Conservation (phyloP, 331 rosid genomes). For the Erythrophleum ivorense region DNA sequence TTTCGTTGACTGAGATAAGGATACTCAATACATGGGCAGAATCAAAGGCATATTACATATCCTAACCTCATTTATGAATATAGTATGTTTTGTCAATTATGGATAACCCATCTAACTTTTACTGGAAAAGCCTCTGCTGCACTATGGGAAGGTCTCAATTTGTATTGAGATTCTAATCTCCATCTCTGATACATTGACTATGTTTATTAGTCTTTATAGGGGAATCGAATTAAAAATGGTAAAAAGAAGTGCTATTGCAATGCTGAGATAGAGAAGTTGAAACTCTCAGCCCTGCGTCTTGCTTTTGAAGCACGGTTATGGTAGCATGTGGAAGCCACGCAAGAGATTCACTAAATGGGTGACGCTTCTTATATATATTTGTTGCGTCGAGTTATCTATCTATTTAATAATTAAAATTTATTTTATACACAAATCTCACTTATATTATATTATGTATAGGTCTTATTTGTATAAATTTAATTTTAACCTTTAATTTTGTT, state of each 20-base stretch:
- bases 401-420: too few species aligned
- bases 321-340: constrained; percentile 37
- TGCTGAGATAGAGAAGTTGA: background rate
- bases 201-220: constrained; percentile 7
- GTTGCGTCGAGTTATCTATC: too few species aligned
- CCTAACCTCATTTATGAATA: background rate
- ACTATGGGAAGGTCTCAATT: constrained; percentile 6
- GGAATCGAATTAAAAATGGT: constrained; percentile 18
- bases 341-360: background rate
- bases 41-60: constrained; percentile 6
- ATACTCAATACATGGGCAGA: background rate
- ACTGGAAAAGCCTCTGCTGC: background rate
- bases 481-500: too few species aligned
- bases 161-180: constrained; percentile 29
- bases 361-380: too few species aligned
- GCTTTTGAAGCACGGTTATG: background rate
- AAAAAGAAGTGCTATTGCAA: background rate
- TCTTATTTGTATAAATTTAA: too few species aligned
- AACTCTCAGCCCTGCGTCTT: background rate
- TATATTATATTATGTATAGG: too few species aligned
- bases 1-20: constrained; percentile 6
- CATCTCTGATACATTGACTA: constrained; percentile 4
- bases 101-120: background rate
- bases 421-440: too few species aligned
- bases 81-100: background rate